phyloP scores from a whole-genome alignment of 768 basidiomycete species.

The Mycena pura region DNA sequence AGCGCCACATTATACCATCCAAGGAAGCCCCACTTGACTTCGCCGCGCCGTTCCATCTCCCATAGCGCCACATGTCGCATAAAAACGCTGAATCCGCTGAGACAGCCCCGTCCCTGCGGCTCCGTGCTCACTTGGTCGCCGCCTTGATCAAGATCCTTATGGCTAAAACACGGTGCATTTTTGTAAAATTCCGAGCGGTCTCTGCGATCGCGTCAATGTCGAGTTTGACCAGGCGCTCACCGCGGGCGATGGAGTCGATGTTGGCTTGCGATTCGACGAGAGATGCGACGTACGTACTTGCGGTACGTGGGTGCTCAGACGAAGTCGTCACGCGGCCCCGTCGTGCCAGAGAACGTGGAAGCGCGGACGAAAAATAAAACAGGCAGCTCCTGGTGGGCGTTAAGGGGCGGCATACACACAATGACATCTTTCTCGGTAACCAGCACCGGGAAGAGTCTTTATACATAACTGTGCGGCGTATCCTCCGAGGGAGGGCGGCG shows the following conservation, averaged over 20 bases:
- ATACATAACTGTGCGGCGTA: too few relatives aligned
- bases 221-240: not conserved
- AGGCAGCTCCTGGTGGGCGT: too few relatives aligned
- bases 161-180: not conserved
- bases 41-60: not conserved
- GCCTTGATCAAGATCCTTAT: not conserved
- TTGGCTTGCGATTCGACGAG: not conserved
- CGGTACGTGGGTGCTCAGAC: too few relatives aligned
- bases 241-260: not conserved
- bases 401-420: too few relatives aligned
- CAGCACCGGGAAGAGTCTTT: too few relatives aligned
- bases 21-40: not conserved
- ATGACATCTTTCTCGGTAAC: too few relatives aligned
- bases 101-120: not conserved
- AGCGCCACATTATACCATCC: too few relatives aligned
- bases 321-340: too few relatives aligned
- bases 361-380: too few relatives aligned
- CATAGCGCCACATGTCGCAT: conserved; percentile 9
- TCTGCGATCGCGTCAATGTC: not conserved
- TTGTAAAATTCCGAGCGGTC: not conserved
- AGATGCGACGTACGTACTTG: not conserved
- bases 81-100: not conserved
- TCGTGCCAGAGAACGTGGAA: too few relatives aligned
- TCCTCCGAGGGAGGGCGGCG: too few relatives aligned
- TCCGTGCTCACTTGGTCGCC: not conserved